Evolutionary conservation across 176 grass and related monocot genomes (phyloP), one percentile per base, ranked within the genome.

Genomic region (Ananas comosus): DNA sequence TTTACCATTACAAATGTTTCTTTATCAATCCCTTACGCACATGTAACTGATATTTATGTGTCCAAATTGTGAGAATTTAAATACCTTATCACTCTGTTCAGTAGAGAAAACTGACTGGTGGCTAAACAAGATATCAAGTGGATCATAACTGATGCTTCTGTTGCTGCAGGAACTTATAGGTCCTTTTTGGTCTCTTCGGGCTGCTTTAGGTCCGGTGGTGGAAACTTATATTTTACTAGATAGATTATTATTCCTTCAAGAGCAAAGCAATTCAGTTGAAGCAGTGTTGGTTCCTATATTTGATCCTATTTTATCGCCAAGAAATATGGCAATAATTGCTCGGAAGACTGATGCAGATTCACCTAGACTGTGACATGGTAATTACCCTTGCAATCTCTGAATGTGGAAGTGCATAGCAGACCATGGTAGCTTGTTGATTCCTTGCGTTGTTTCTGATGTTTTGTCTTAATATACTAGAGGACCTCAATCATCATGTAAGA

Each of bases 151-250:
- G 33, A 42, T 42, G 6, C 33, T 67, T 63, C 13, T 74, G 66
- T 76, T 70, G 13, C 70, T 88, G 63, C 78, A 99, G 90, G 87
- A 86, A 83, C 74, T 84, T 64, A 80, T 99, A 73, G 95, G 95
- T 50, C 84, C 82, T 11, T 99, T 99, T 83, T 99, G 95, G 95
- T 93, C 87, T 79, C 84, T 99, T 80, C 72, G 87, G 11, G 90
- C 82, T 75, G 77, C 89, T 91, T 74, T 99, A 72, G 95, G 95
- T 67, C 90, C 90, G 69, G 61, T 99, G 72, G 83, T 94, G 51
- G 95, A 99, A 85, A 91, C 82, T 72, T 99, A 88, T 80, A 94
- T 91, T 73, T 82, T 99, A 67, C 84, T 94, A 81, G 90, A 99
- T 79, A 86, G 90, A 61, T 69, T 99, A 74, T 72, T 99, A 21